Conservation (phyloP, 768 basidiomycete genomes). For the Sarcomyxa edulis region DNA sequence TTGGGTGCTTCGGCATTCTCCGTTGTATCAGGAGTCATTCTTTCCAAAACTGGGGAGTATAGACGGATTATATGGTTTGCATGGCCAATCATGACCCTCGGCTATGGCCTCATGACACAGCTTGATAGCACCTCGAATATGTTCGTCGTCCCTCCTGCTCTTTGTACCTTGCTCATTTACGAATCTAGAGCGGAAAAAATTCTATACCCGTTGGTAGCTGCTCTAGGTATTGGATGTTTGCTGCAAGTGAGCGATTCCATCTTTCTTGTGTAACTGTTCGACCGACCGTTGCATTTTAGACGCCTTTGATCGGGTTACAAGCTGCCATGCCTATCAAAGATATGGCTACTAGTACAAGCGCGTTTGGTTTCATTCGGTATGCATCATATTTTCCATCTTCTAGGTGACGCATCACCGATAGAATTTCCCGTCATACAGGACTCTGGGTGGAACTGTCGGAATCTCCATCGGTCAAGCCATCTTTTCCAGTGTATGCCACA, state of each 20-base stretch:
- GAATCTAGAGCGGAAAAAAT: slow-evolving; percentile 52
- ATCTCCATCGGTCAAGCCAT: slow-evolving; percentile 72
- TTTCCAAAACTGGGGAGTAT: slow-evolving; percentile 55
- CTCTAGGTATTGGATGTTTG: slow-evolving; percentile 58
- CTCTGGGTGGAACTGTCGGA: slow-evolving; percentile 72
- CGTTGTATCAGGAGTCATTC: slow-evolving; percentile 48
- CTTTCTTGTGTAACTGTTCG: too few species aligned
- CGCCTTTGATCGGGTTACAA: slow-evolving; percentile 70
- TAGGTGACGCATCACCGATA: too few species aligned
- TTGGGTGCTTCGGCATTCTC: slow-evolving; percentile 53
- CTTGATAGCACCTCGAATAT: slow-evolving; percentile 51
- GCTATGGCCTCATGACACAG: slow-evolving; percentile 70
- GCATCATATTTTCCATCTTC: slow-evolving; percentile 6
- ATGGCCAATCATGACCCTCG: slow-evolving; percentile 53
- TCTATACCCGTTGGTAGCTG: slow-evolving; percentile 59
- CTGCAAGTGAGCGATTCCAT: slow-evolving; percentile 51
- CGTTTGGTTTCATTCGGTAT: slow-evolving; percentile 66
- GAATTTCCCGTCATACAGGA: too few species aligned
- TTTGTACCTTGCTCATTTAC: slow-evolving; percentile 5
- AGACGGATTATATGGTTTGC: slow-evolving; percentile 58
- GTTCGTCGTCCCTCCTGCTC: slow-evolving; percentile 24
- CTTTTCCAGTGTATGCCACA: slow-evolving; percentile 49
- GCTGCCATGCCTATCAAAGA: slow-evolving; percentile 85
- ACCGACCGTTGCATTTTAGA: slow-evolving; percentile 26
- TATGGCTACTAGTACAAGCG: slow-evolving; percentile 77